Conservation (phyloP, 352 stramenopile genomes). For the Globisporangium orthogonon region DNA sequence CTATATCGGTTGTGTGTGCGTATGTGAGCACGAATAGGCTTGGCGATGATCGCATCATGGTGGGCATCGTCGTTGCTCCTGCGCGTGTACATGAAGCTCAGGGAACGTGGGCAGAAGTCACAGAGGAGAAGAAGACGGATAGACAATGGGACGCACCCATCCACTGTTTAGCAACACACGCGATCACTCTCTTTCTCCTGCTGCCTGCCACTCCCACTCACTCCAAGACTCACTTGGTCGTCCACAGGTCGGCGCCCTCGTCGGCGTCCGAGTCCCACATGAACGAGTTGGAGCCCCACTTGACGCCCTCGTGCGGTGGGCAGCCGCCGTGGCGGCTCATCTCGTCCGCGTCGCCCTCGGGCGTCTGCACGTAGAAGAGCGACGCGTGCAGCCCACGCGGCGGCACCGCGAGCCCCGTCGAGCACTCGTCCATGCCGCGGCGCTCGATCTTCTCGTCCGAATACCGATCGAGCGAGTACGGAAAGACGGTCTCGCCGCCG, state of each 20-base stretch:
- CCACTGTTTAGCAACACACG: too few relatives aligned
- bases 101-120: too few relatives aligned
- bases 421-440: slow-evolving; percentile 79
- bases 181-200: neutral
- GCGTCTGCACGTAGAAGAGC: slow-evolving; percentile 83
- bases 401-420: slow-evolving; percentile 61
- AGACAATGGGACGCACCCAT: too few relatives aligned
- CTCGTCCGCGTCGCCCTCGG: slow-evolving; percentile 59
- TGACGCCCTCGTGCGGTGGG: slow-evolving; percentile 79
- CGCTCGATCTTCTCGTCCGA: slow-evolving; percentile 64
- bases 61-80: too few relatives aligned
- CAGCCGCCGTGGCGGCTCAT: slow-evolving; percentile 82
- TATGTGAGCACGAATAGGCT: too few relatives aligned
- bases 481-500: slow-evolving; percentile 97
- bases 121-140: too few relatives aligned
- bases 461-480: slow-evolving; percentile 72
- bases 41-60: too few relatives aligned
- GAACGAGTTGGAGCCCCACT: slow-evolving; percentile 84
- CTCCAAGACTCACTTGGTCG: slow-evolving; percentile 42
- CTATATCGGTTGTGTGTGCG: neutral
- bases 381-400: slow-evolving; percentile 64
- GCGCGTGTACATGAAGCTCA: too few relatives aligned
- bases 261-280: slow-evolving; percentile 83
- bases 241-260: slow-evolving; percentile 77
- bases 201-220: neutral